Evolutionary conservation across 495 filamentous ascomycete genomes (phyloP).

Genomic region (Podospora conica): DNA sequence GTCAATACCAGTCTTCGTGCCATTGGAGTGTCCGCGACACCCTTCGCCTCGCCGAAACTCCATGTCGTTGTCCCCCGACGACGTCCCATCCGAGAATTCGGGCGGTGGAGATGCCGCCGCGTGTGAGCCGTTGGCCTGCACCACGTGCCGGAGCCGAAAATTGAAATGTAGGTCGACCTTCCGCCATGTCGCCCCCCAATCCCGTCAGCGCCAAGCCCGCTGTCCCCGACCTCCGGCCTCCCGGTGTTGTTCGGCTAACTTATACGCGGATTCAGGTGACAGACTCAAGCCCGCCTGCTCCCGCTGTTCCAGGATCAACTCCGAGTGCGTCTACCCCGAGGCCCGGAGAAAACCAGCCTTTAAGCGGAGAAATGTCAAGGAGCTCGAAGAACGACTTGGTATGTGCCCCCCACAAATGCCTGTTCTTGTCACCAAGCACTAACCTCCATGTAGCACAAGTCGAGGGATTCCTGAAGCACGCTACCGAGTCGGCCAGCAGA

Average conservation of each 20-base stretch:
- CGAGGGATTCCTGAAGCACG: conserved; percentile 38
- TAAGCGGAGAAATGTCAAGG: conserved; percentile 82
- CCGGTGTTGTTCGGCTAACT: not conserved
- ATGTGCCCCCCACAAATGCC: conserved; percentile 11
- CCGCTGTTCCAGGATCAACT: conserved; percentile 62
- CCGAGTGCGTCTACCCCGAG: conserved; percentile 77
- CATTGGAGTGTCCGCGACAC: not conserved
- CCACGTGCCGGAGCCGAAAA: conserved; percentile 55
- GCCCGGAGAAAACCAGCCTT: conserved; percentile 79
- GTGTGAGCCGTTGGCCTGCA: conserved; percentile 44
- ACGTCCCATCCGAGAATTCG: conserved; percentile 7
- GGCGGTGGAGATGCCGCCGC: not conserved
- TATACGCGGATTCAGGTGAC: conserved; percentile 36
- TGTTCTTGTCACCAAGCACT: not conserved
- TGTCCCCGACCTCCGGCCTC: not conserved
- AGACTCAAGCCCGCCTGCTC: conserved; percentile 62
- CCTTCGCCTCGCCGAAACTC: not conserved
- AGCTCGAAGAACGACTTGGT: conserved; percentile 77
- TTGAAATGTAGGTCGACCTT: conserved; percentile 44
- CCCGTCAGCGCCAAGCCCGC: not conserved
- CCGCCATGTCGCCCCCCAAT: not conserved
- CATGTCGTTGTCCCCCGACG: conserved; percentile 17
- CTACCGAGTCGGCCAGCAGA: conserved; percentile 14
- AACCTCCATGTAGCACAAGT: conserved; percentile 37
- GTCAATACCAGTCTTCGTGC: not conserved